Base-by-base conservation (phyloP, 257 asterid genomes). In the Penstemon davidsonii region DNA sequence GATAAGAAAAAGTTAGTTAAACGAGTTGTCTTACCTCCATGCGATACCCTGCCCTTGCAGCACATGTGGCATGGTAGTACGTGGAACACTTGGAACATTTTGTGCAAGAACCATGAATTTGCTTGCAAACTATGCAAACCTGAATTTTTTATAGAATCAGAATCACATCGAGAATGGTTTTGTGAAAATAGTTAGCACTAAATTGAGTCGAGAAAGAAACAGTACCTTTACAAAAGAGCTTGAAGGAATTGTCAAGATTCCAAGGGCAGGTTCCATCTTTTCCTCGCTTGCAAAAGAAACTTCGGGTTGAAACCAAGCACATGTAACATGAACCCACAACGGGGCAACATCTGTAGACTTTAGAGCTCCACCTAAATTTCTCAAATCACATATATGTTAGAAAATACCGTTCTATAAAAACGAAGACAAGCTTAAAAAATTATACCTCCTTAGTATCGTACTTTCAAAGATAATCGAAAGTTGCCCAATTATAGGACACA, bases 261-360 rank as follows among this genome's bases (percentile, higher is more conserved):
- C 99, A 65, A 83, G 76, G 58, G 99, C 99, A 76, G 99, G 99
- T 73, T 94, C 99, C 99, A 94, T 94, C 79, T 78, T 86, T 76
- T 94, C 97, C 62, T 91, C 96, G 39, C 87, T 90, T 64, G 92
- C 96, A 79, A 94, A 94, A 64, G 92, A 86, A 76, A 94, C 99
- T 86, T 94, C 86, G n/a, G 99, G 99, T 81, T 86, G 97, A 80
- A 91, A 94, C 99, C 99, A 94, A 78, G 99, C 99, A 80, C 99
- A 94, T 58, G 99, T 91, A 77, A 94, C 79, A 72, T 94, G 99
- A 69, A 94, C 99, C 99, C 99, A 94, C 63, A 94, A 78, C 36
- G 92, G 88, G n/a, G 83, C 76, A 42, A 91, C 78, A 60, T 91
- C 94, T 38, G 97, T 87, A 62, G 99, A 96, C 89, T 94, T 94